Evolutionary conservation across 305 asterid species (phyloP).

Genomic region (Fraxinus angustifolia): DNA sequence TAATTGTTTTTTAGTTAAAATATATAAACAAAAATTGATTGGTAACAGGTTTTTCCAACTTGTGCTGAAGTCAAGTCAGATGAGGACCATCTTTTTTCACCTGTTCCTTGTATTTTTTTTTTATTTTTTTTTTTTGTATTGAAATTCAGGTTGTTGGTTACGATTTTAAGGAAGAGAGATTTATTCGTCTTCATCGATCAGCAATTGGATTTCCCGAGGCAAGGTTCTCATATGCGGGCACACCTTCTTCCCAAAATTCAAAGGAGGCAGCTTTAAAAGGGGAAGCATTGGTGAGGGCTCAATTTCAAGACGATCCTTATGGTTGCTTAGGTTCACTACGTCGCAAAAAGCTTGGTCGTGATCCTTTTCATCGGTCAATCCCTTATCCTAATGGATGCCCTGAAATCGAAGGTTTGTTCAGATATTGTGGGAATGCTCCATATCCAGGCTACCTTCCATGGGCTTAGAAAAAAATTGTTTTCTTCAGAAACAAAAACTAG

Average conservation of each 20-base stretch:
- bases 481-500: background rate
- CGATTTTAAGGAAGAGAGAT: slow-evolving; percentile 88
- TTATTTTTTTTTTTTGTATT: background rate
- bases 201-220: slow-evolving; percentile 73
- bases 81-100: background rate
- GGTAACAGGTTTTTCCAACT: background rate
- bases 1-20: background rate
- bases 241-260: slow-evolving; percentile 67
- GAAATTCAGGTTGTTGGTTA: slow-evolving; percentile 73
- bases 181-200: slow-evolving; percentile 66
- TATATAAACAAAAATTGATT: background rate
- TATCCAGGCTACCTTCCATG: slow-evolving; percentile 78
- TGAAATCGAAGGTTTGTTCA: slow-evolving; percentile 74
- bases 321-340: slow-evolving; percentile 72
- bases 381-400: slow-evolving; percentile 98
- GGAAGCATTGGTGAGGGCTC: slow-evolving; percentile 70
- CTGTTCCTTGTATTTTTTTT: background rate
- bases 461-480: slow-evolving; percentile 28
- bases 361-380: slow-evolving; percentile 82
- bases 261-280: slow-evolving; percentile 84
- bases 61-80: background rate
- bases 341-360: slow-evolving; percentile 70
- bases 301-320: slow-evolving; percentile 77
- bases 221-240: slow-evolving; percentile 70
- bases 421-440: slow-evolving; percentile 65